Base-by-base conservation (phyloP, 805 yeast species). In the Candida piceae region DNA sequence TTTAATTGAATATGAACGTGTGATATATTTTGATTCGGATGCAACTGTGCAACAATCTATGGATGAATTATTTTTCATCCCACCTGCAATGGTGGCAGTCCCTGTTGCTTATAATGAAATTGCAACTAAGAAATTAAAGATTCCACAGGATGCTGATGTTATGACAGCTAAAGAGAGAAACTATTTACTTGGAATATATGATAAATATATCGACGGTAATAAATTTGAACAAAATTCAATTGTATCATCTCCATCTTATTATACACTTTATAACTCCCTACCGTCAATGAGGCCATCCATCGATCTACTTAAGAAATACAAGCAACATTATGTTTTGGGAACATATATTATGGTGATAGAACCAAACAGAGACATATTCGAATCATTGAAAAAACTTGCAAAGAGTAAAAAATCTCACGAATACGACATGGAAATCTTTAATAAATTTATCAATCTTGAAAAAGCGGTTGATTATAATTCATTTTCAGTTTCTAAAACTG, bases 1-100 rank as follows among this genome's bases (percentile, higher is more conserved):
- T 36, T 65, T 66, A 46, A 55, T 61, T 0, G 66, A 72, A 24
- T 80, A 64, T 49, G 74, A 75, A 18, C 55, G 81, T 31, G 51
- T 80, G 13, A 66, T 80, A 11, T 78, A 69, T 50, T 54, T 80
- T 47, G 86, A 80, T 52, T 66, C 78, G 8, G 85, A 79, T 57
- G 68, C 79, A 3, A 40, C 54, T 7, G 46, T 76, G 11, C 43
- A 52, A 13, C 52, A 53, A 8, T 54, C 66, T 29, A 40, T 76
- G 48, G 80, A 76, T 54, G 78, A 74, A 40, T 49, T 74, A 29
- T 74, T 76, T 45, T 68, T 72, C 41, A 27, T 72, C 3, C 78
- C 79, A 8, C 66, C 65, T 1, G 64, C 66, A 31, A 58, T 64
- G 36, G 50, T 75, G 34, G 73, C 77, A 0, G 62, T 69, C 27